Percentiles rank a stretch among this genome's conserved stretches.
Conservation (phyloP, 352 stramenopile species). For the Globisporangium carolinianum region DNA sequence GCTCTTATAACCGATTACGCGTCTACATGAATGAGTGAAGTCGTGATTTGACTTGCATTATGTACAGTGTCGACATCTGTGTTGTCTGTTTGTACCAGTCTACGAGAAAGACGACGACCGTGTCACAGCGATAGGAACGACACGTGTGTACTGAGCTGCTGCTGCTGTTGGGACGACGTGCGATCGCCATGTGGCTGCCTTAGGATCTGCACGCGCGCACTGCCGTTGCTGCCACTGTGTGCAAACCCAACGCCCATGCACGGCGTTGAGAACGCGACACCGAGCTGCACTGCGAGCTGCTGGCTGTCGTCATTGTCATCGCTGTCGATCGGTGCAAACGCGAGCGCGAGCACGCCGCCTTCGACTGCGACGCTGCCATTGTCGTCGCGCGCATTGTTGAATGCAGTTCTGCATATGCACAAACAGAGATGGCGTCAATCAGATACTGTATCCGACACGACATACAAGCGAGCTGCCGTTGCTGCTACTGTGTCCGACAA, state of each 20-base stretch:
- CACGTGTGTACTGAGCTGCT: slow-evolving; percentile 2
- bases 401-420: slow-evolving; percentile 16
- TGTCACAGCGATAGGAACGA: slow-evolving; percentile 4
- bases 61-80: neutral
- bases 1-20: too few relatives aligned
- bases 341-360: slow-evolving; percentile 44
- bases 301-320: neutral
- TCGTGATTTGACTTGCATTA: neutral
- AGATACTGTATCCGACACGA: too few relatives aligned
- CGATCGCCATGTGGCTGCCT: slow-evolving; percentile 13
- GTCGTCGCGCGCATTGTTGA: slow-evolving; percentile 18
- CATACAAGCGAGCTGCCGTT: too few relatives aligned
- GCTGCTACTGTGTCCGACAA: too few relatives aligned
- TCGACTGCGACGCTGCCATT: slow-evolving; percentile 39
- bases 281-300: slow-evolving; percentile 27
- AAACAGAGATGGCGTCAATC: neutral
- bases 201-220: slow-evolving; percentile 42
- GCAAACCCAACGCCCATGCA: slow-evolving; percentile 62
- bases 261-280: slow-evolving; percentile 52
- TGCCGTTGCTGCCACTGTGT: slow-evolving; percentile 12
- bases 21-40: too few relatives aligned
- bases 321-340: slow-evolving; percentile 5
- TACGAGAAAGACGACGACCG: neutral
- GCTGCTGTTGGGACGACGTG: neutral
- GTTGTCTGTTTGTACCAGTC: neutral